These are phyloP conservation scores for Cryptosporidium sp. DNA, from an alignment of 169 alveolate species.

Conservation along the genomic window DNA sequence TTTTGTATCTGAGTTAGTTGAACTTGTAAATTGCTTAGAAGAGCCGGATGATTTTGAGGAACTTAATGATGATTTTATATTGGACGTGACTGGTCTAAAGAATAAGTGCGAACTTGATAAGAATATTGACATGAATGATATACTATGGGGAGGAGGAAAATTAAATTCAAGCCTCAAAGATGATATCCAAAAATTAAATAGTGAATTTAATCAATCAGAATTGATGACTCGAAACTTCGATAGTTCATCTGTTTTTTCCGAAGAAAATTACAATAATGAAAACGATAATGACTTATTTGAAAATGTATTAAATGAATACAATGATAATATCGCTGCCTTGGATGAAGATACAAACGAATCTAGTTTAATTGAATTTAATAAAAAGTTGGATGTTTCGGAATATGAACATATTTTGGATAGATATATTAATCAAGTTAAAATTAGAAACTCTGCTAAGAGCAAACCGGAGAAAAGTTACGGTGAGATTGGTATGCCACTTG, in stretches of 20 bases:
- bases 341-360: not conserved
- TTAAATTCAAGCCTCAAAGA: not conserved
- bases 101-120: constrained; percentile 20
- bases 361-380: not conserved
- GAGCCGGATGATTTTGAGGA: constrained; percentile 67
- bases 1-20: constrained; percentile 22
- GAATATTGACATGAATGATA: constrained; percentile 9
- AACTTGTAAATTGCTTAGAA: constrained; percentile 40
- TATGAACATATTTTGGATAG: constrained; percentile 59
- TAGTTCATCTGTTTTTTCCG: not conserved
- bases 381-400: constrained; percentile 4
- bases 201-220: not conserved
- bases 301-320: constrained; percentile 36
- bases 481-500: constrained; percentile 31
- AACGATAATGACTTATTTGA: constrained; percentile 7
- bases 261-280: not conserved
- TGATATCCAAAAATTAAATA: not conserved
- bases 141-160: constrained; percentile 48
- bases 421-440: constrained; percentile 36
- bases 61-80: constrained; percentile 62
- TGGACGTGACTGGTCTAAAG: constrained; percentile 32
- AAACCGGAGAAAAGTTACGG: constrained; percentile 9
- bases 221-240: not conserved
- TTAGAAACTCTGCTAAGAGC: not conserved
- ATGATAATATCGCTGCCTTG: not conserved